Evolutionary conservation across 768 basidiomycete genomes (phyloP), one percentile per base, ranked within the genome.

Genomic region (Panus rudis): DNA sequence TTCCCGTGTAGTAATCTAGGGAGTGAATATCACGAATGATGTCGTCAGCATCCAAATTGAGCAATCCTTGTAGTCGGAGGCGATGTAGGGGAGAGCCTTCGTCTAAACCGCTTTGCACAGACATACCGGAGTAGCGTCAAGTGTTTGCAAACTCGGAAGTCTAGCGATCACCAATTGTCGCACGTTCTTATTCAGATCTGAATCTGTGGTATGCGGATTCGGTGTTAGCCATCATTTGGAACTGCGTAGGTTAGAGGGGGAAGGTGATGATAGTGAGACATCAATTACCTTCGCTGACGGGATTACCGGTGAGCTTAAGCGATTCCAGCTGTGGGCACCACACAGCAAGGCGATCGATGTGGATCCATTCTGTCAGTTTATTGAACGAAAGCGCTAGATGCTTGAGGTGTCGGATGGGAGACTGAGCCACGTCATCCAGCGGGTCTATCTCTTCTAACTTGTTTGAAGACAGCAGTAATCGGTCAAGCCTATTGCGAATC

Each of bases 291-390:
- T 76, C 67, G 28, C 73, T 61, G 28, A 92, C 57, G 6, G 86
- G 80, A 53, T 86, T 91, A 28, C 76, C 76, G 33, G 61, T 63
- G 46, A 88, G 51, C 34, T 75, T 70, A 27, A 92, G 67, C 13
- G 72, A 72, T 53, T 78, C 68, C 10, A 93, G 66, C 41, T 58
- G 45, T 13, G 89, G 88, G 51, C 80, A 78, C 87, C 88, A 91
- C 14, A 51, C 55, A 16, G 73, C 65, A 33, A 93, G 57, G 2
- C 73, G 70, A 59, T 91, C 84, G 37, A 92, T 62, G 48, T 71
- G 73, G 34, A 54, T 47, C 89, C 86, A 91, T 16, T 67, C 48
- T 13, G 57, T 47, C 31, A 93, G 59, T 2, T 52, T 56, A 57
- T 90, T 92, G 45, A 62, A 65, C 32, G 81, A 76, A 42, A 92